Evolutionary conservation across 768 basidiomycete genomes (phyloP).

Genomic region (Sistotremastrum niveocremeum): DNA sequence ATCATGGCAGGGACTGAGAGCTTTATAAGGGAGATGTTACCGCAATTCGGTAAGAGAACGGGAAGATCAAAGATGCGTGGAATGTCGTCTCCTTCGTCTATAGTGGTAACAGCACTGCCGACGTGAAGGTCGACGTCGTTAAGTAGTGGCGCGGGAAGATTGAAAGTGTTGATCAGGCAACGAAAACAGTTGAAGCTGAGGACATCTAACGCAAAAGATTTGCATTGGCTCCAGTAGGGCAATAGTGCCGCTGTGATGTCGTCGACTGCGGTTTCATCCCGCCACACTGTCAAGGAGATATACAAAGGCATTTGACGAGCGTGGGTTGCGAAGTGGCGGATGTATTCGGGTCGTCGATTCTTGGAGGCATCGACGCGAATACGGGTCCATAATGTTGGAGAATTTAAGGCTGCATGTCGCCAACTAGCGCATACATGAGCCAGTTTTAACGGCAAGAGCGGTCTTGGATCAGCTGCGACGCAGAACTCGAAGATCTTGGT

Average conservation of each 20-base stretch:
- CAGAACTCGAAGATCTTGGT: slow-evolving; percentile 40
- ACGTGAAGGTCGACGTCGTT: no score
- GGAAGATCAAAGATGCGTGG: no score
- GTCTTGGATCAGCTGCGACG: slow-evolving; percentile 38
- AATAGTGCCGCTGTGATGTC: slow-evolving; percentile 29
- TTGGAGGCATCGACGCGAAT: slow-evolving; percentile 37
- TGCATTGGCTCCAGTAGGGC: slow-evolving; percentile 29
- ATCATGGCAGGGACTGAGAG: no score
- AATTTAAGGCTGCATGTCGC: slow-evolving; percentile 37
- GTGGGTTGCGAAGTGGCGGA: slow-evolving; percentile 37
- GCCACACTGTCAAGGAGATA: slow-evolving; percentile 26
- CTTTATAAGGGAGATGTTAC: no score
- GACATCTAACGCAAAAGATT: slow-evolving; percentile 27
- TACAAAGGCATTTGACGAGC: slow-evolving; percentile 29
- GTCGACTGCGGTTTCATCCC: slow-evolving; percentile 7
- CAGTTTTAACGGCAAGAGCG: slow-evolving; percentile 36
- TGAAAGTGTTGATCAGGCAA: slow-evolving; percentile 25
- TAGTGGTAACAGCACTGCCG: no score
- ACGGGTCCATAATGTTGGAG: slow-evolving; percentile 45
- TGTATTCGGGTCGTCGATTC: slow-evolving; percentile 26
- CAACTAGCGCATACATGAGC: slow-evolving; percentile 49
- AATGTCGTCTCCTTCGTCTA: no score
- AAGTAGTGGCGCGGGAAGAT: slow-evolving; percentile 23
- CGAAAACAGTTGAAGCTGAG: slow-evolving; percentile 24
- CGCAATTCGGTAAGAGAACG: no score